Base-by-base conservation (phyloP, 1,284 basidiomycete species). In the Pseudomicrostroma phylloplanum region DNA sequence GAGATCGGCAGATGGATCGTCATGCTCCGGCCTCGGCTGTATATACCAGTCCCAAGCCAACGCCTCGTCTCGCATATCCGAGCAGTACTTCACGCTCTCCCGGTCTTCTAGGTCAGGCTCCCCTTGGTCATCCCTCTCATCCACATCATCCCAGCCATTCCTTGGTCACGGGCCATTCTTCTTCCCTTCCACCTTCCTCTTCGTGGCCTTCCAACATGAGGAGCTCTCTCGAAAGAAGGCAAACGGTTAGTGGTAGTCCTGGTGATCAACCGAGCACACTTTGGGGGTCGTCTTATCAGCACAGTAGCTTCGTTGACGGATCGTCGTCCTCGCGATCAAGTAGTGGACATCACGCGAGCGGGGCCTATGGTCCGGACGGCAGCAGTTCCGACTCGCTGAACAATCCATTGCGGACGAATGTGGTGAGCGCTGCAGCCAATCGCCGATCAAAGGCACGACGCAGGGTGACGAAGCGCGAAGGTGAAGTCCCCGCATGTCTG, bases 401-500 rank as follows among this genome's bases (percentile, higher is more conserved):
- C 30, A 36, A 36, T 36, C 30, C 30, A 3, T 36, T 36, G 30
- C 30, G 30, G 30, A 9, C 30, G 30, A 9, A 3, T 9, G 9
- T 36, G 30, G 30, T 36, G 30, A 9, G 30, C 9, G 9, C 4
- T 9, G 30, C 30, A 9, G 4, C 46, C 12, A n/a, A 3, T 7
- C 46, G 46, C 46, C 46, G 46, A 4, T 48, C 46, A 7, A 48
- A 48, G 12, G 46, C 46, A 48, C 17, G 23, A 23, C 46, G 46
- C 6, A n/a, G 46, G n/a, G 46, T 48, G 17, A 48, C 46, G 6
- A 56, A 56, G 55, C 55, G 55, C n/a, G 55, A 56, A 30, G 30
- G 30, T 25, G 58, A 53, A 2, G 54, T 55, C 26, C 63, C 61
- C 26, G 40, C 60, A 2, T 69, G 67, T 26, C 62, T 65, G 30